Base-by-base conservation (phyloP, 202 grass and related monocot genomes). In the Musa balbisiana region DNA sequence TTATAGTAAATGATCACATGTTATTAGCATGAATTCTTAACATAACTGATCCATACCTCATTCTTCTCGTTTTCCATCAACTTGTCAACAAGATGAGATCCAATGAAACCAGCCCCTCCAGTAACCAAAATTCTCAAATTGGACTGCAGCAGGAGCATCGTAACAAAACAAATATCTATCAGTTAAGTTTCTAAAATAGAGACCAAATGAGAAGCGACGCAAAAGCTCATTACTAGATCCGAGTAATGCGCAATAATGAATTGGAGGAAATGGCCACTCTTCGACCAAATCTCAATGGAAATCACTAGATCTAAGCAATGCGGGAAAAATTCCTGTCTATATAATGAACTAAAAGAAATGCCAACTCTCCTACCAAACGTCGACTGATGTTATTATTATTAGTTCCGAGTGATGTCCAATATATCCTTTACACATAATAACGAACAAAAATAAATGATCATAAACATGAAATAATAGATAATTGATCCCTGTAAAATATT, bases 41-140 rank as follows among this genome's bases (percentile, higher is more conserved):
- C 33, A 43, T 43, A 8, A 43, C 33, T 43, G 33, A 43, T 43
- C 33, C 52, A 79, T 84, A 99, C 96, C 96, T 99, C 96, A 76
- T 99, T 29, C 86, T 99, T 99, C 86, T 99, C 96, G 82, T 99
- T 99, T 80, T 99, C 96, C 96, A 99, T 99, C 78, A 99, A 87
- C 84, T 78, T 99, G 87, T 99, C 96, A 52, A 99, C 96, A 76
- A 99, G 74, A 83, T 99, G 96, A 5, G 96, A 99, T 71, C 96
- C 96, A 80, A 99, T 99, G 88, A 99, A 99, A 20, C 96, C 96
- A 68, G 96, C 96, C 69, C 96, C 96, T 29, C 96, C 96, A 8
- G 91, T 99, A 85, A 99, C 96, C 13, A 99, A 82, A 83, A 99
- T 99, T 74, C 96, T 52, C 80, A 99, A 27, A 83, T 99, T 99